phyloP scores from a whole-genome alignment of 805 yeast genomes.

The Metschnikowia noctiluminum region DNA sequence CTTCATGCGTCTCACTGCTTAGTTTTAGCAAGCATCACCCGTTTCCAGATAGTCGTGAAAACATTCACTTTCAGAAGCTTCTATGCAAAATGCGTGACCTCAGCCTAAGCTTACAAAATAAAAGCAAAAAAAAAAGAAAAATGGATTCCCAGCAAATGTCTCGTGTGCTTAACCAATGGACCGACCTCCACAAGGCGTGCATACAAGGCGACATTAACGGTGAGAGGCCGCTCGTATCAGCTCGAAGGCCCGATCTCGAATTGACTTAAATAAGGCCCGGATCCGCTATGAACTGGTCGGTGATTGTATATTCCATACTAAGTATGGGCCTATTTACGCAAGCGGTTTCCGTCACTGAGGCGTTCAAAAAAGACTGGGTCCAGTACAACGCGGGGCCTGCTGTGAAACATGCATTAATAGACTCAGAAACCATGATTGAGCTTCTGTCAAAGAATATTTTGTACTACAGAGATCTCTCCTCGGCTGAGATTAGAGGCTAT shows the following conservation, averaged over 20 bases:
- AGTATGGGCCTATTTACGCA: neutral
- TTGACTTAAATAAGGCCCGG: neutral
- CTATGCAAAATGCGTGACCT: too few species aligned
- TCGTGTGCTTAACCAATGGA: too few species aligned
- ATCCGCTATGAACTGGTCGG: neutral
- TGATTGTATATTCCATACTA: neutral
- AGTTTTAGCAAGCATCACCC: too few species aligned
- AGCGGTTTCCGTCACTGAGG: slow-evolving; percentile 34
- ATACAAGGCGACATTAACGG: neutral
- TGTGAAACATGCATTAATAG: slow-evolving; percentile 11
- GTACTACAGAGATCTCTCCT: slow-evolving; percentile 17
- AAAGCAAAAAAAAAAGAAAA: too few species aligned
- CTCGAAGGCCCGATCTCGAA: neutral
- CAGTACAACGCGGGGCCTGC: slow-evolving; percentile 43
- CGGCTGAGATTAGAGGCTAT: slow-evolving; percentile 27
- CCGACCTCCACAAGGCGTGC: neutral
- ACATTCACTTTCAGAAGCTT: too few species aligned
- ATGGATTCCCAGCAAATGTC: too few species aligned
- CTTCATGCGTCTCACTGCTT: too few species aligned
- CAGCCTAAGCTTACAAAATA: too few species aligned
- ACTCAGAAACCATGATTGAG: slow-evolving; percentile 18
- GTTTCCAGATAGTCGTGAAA: too few species aligned
- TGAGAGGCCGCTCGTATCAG: neutral
- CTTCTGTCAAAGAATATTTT: slow-evolving; percentile 25
- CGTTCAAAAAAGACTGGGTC: slow-evolving; percentile 56